Conservation (phyloP, 1,284 basidiomycete genomes). For the Leccinum subrobustum region DNA sequence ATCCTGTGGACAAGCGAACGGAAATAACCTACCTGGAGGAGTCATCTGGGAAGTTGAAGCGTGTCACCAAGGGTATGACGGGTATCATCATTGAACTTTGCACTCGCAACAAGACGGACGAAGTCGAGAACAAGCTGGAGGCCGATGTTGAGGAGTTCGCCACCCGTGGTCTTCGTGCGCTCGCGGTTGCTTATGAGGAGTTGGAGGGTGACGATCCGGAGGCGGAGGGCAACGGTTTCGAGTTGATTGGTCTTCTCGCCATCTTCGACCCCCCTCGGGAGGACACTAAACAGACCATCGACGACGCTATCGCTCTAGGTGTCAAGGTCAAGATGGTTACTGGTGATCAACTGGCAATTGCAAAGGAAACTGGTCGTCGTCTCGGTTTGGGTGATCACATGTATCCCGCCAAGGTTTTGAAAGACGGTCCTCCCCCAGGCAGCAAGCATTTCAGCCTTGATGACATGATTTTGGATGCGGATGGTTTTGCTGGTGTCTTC, state of each 20-base stretch:
- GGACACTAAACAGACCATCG: constrained; percentile 99
- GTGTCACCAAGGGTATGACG: constrained; percentile 99
- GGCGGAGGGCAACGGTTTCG: constrained; percentile 91
- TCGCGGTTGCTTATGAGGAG: constrained; percentile 96
- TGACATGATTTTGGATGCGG: constrained; percentile 79
- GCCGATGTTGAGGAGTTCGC: constrained; percentile 96
- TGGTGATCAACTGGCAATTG: no score
- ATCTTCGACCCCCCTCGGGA: constrained; percentile 98
- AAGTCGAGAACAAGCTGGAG: constrained; percentile 89
- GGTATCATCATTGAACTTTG: constrained; percentile 95
- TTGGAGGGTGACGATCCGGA: constrained; percentile 80
- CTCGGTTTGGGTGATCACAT: no score
- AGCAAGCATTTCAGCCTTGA: constrained; percentile 72
- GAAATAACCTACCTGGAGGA: constrained; percentile 98
- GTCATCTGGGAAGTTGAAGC: constrained; percentile 91
- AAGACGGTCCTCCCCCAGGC: constrained; percentile 48
- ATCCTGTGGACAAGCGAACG: constrained; percentile 98
- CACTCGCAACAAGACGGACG: constrained; percentile 94
- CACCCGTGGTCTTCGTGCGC: constrained; percentile 93
- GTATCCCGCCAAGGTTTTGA: no score
- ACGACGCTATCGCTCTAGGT: constrained; percentile 93
- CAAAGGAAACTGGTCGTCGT: no score
- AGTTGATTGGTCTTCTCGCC: constrained; percentile 94
- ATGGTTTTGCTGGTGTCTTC: constrained; percentile 86
- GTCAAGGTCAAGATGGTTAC: constrained; percentile 45